Percentiles rank a stretch among this genome's conserved stretches.
Conservation (phyloP, 352 stramenopile species). For the Pythium biforme region DNA sequence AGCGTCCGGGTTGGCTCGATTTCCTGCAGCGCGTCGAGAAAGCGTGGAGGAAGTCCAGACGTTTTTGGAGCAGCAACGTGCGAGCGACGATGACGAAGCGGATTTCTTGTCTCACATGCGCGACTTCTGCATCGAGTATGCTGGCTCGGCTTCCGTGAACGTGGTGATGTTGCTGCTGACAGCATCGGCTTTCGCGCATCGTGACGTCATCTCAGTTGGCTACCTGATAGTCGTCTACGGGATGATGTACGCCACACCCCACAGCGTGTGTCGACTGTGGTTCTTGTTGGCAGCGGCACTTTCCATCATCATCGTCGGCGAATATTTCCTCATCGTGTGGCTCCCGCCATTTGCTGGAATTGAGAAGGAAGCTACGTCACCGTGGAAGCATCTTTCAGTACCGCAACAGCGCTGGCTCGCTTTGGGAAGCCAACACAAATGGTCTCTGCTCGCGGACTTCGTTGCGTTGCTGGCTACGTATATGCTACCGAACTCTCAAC, state of each 20-base stretch:
- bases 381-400: slow-evolving; percentile 54
- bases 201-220: slow-evolving; percentile 69
- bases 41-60: not conserved
- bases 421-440: slow-evolving; percentile 72
- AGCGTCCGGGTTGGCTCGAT: not conserved
- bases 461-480: slow-evolving; percentile 65
- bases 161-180: slow-evolving; percentile 74
- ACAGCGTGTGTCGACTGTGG: slow-evolving; percentile 54
- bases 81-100: slow-evolving; percentile 29
- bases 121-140: slow-evolving; percentile 68
- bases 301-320: slow-evolving; percentile 60
- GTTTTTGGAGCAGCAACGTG: slow-evolving; percentile 15
- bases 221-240: slow-evolving; percentile 80
- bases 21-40: not conserved
- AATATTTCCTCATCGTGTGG: slow-evolving; percentile 78
- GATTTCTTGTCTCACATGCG: slow-evolving; percentile 69
- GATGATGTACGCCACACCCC: slow-evolving; percentile 70
- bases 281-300: slow-evolving; percentile 55
- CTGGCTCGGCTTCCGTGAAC: slow-evolving; percentile 74
- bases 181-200: slow-evolving; percentile 77
- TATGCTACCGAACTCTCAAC: slow-evolving; percentile 60
- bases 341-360: slow-evolving; percentile 54
- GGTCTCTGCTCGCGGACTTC: slow-evolving; percentile 77
- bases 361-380: slow-evolving; percentile 55
- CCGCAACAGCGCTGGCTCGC: slow-evolving; percentile 67